Evolutionary conservation across 345 rosid species (phyloP).

Genomic region (Arabis hirsuta): DNA sequence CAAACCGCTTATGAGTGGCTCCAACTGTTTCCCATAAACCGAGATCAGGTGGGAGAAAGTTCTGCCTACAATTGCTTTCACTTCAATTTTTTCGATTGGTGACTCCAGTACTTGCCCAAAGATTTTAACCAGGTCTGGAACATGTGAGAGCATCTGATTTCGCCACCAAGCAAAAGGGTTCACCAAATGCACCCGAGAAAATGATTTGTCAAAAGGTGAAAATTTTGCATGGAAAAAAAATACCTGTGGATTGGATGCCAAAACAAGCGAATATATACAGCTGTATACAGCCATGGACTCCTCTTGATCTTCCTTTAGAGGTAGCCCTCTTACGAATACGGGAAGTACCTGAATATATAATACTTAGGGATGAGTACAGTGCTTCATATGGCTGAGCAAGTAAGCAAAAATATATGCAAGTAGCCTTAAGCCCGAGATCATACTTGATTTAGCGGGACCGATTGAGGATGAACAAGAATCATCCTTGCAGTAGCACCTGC

Average conservation of each 20-base stretch:
- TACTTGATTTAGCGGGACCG: conserved; percentile 92
- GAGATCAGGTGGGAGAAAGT: conserved; percentile 82
- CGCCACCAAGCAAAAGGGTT: background rate
- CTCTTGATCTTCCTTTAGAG: conserved; percentile 91
- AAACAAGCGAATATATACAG: conserved; percentile 79
- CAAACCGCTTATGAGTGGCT: conserved; percentile 69
- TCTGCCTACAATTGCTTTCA: conserved; percentile 83
- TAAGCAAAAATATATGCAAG: background rate
- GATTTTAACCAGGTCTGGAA: conserved; percentile 82
- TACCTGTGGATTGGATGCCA: conserved; percentile 89
- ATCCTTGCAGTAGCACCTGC: conserved; percentile 99
- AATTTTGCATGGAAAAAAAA: background rate
- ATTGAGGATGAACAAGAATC: conserved; percentile 88
- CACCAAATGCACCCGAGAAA: conserved; percentile 19
- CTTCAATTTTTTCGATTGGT: conserved; percentile 79
- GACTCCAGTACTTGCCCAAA: conserved; percentile 91
- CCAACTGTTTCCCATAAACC: conserved; percentile 87
- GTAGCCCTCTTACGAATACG: conserved; percentile 84
- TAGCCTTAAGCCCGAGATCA: conserved; percentile 24
- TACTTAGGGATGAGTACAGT: conserved; percentile 25
- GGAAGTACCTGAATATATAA: conserved; percentile 76
- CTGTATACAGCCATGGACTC: conserved; percentile 89
- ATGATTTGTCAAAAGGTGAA: background rate
- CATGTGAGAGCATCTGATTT: conserved; percentile 73
- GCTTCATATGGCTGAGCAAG: conserved; percentile 1